Evolutionary conservation across 306 rosid species (phyloP), one percentile per base, ranked within the genome.

Genomic region (Lathyrus aphaca): DNA sequence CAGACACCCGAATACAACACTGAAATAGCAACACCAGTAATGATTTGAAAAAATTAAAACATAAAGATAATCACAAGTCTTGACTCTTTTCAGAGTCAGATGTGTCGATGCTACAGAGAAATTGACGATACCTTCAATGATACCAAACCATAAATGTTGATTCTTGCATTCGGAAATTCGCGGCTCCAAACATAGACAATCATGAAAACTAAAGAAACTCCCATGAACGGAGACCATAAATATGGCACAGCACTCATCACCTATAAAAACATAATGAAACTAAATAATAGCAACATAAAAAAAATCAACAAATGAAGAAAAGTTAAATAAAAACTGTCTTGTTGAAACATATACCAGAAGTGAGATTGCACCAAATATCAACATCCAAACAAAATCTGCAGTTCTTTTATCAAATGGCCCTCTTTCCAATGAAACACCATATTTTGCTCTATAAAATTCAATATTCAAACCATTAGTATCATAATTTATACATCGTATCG

Each of bases 371-470:
- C 95, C 95, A 74, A 88, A 79, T 49, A 84, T 40, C 27, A 90
- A 57, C 95, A 90, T 90, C 92, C 92, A 90, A 44, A 82, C 74
- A 69, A 73, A 90, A 75, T 90, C 92, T 14, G 90, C 95, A 32
- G 95, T 90, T 79, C 92, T 83, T 81, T 86, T 88, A 80, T 90
- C 88, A 84, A 86, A 90, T 15, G 97, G 78, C 0, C 88, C 88
- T 80, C 78, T 90, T 80, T 90, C 95, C 62, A 86, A 72, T 60
- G 88, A 78, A 64, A 90, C 97, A 10, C 95, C 90, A 84, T 90
- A 90, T 72, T 45, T 84, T 45, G 88, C 90, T 82, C 97, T 90
- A 35, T 10, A 40, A n/a, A 79, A 68, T 25, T 56, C 46, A 68
- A 39, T 18, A 16, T 6, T 16, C 55, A 16, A 4, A 48, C 12